A percentile compares a stretch with the other conserved stretches of the same genome.
Conservation (phyloP, 2,329 filamentous ascomycete genomes). For the Dactylonectria estremocensis region DNA sequence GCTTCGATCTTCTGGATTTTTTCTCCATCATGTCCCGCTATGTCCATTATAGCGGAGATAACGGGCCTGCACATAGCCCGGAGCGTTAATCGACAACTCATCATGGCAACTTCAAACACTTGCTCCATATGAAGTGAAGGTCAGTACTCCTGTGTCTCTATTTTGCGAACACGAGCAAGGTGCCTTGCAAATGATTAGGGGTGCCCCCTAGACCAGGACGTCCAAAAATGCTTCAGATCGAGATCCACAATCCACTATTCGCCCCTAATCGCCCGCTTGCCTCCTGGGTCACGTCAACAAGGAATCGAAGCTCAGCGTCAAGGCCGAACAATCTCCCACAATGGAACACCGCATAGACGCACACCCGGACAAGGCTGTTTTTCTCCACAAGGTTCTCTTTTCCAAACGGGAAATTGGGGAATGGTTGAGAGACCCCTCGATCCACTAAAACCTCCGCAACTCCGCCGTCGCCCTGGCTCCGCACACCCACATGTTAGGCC, state of each 20-base stretch:
- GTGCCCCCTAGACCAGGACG: conserved; percentile 10
- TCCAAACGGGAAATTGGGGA: conserved; percentile 25
- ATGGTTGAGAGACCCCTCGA: not conserved
- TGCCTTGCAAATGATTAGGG: conserved; percentile 30
- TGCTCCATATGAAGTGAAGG: too few species aligned
- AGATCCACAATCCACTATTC: conserved; percentile 30
- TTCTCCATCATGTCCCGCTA: not conserved
- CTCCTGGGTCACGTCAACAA: not conserved
- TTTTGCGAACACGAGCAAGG: conserved; percentile 35
- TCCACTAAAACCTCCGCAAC: conserved; percentile 21
- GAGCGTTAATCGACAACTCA: not conserved
- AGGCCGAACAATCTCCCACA: not conserved
- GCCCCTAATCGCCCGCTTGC: conserved; percentile 3
- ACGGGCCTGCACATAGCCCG: not conserved
- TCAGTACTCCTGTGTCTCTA: not conserved
- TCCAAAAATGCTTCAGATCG: not conserved
- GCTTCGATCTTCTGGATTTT: not conserved
- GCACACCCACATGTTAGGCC: not conserved
- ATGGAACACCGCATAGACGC: not conserved
- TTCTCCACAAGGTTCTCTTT: conserved; percentile 19
- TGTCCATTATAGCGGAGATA: not conserved
- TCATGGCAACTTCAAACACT: not conserved
- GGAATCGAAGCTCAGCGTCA: not conserved
- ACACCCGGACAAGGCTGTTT: not conserved
- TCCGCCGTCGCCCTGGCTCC: conserved; percentile 13